Base-by-base conservation (phyloP, 306 rosid species). In the Dryas drummondii region DNA sequence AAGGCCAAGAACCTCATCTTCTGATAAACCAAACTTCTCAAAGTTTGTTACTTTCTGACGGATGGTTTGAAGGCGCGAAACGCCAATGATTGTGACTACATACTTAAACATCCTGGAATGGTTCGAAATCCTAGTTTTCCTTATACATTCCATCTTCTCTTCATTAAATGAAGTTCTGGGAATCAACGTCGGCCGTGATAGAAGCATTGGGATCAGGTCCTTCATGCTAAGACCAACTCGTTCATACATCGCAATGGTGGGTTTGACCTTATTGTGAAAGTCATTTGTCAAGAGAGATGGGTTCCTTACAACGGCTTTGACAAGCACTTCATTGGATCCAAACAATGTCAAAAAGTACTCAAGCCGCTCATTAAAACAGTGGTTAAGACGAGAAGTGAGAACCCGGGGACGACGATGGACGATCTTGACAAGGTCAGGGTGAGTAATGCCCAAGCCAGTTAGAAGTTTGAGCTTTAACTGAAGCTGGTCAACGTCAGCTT, bases 1-100 rank as follows among this genome's bases (percentile, higher is more conserved):
- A 68, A 88, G 74, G 9, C 62, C 49, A n/a, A 91, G 81, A 64
- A 84, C 40, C 87, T 93, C 97, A 12, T 87, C 91, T 5, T 91
- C 91, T 4, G 91, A 79, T 17, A 88, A 74, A 12, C 98, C 98
- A 76, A 85, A 93, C 67, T 69, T 86, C 15, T 72, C 75, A 3
- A 91, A 41, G 55, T 93, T 91, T 4, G 84, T 86, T 4, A 93
- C 58, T 82, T 93, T 89, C 40, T 56, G 72, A 32, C 80, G 86
- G 67, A 93, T 86, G 0, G 97, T 93, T 75, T 86, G 96, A 9
- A 82, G 54, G 0, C 96, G 89, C 22, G 97, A 93, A 71, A 88
- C 47, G 2, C 96, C 93, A 32, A 93, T 85, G 51, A 93, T 66
- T 4, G 96, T 84, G 58, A 88, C 97, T 47, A 82, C 81, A 62